Conservation (phyloP, 2,329 filamentous ascomycete genomes). For the Botrytis fabae region DNA sequence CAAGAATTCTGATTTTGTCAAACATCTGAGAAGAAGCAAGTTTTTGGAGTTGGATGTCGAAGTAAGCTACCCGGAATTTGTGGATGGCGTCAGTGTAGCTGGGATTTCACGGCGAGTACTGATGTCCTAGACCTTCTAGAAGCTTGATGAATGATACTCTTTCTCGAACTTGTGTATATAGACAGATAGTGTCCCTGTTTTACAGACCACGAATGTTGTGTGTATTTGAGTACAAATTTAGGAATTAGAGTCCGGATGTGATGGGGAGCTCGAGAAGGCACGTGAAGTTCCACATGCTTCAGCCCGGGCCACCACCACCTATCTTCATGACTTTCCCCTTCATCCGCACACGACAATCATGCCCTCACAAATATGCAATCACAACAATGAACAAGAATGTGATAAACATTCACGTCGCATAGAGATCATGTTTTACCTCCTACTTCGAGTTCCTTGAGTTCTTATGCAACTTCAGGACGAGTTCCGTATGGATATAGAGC, state of each 20-base stretch:
- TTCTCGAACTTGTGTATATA: neutral
- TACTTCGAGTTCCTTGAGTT: neutral
- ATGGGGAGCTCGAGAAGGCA: neutral
- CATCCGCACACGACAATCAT: neutral
- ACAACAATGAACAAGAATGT: neutral
- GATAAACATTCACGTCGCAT: neutral
- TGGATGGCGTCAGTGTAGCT: neutral
- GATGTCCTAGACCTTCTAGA: neutral
- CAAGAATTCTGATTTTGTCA: neutral
- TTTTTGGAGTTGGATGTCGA: neutral
- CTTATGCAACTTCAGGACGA: neutral
- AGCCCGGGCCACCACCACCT: neutral
- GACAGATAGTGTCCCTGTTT: neutral
- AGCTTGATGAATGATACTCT: neutral
- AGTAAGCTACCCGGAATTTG: neutral
- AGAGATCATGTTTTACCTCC: neutral
- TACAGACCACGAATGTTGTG: neutral
- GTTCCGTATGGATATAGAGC: neutral
- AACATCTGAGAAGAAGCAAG: neutral
- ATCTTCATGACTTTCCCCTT: neutral
- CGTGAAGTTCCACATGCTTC: neutral
- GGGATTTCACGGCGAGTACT: too few relatives aligned
- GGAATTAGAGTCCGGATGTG: neutral
- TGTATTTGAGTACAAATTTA: neutral
- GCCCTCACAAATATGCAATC: neutral